Evolutionary conservation across 768 basidiomycete species (phyloP).

Genomic region (Pisolithus microcarpus): DNA sequence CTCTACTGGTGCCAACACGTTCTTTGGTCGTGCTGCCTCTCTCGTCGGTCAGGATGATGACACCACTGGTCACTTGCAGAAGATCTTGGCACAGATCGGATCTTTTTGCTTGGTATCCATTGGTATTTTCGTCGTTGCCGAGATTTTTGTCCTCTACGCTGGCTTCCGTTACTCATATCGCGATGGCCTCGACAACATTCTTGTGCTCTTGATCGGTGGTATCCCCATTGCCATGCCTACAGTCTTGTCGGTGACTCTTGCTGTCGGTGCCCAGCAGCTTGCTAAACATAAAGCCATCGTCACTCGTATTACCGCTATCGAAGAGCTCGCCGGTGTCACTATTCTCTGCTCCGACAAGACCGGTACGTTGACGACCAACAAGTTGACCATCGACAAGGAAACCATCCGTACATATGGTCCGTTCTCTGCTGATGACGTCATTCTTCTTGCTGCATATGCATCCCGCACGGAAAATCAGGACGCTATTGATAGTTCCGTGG

Average conservation of each 20-base stretch:
- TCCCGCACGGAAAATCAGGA: constrained; percentile 99
- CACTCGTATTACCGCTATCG: constrained; percentile 98
- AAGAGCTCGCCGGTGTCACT: constrained; percentile 96
- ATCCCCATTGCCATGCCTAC: constrained; percentile 99
- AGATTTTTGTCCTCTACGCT: constrained; percentile 91
- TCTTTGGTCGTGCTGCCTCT: constrained; percentile 98
- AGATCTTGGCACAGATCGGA: constrained; percentile 96
- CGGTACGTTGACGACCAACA: constrained; percentile 97
- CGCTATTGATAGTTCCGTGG: constrained; percentile 88
- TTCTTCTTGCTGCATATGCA: constrained; percentile 90
- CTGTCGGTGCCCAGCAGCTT: constrained; percentile 97
- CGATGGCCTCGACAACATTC: constrained; percentile 92
- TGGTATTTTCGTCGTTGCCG: constrained; percentile 90
- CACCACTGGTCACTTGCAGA: constrained; percentile 96
- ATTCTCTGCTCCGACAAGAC: constrained; percentile 99
- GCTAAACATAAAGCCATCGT: constrained; percentile 99
- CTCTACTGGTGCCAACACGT: constrained; percentile 95
- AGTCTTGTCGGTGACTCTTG: constrained; percentile 94
- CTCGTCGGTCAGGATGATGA: constrained; percentile 98
- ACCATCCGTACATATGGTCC: constrained; percentile 88
- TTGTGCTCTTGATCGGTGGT: constrained; percentile 98
- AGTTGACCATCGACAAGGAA: constrained; percentile 91
- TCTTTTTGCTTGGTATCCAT: constrained; percentile 96
- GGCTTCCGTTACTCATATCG: constrained; percentile 89
- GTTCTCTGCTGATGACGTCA: constrained; percentile 84